Conservation (phyloP, 208 protist genomes). For the Wallacemonas sp. region DNA sequence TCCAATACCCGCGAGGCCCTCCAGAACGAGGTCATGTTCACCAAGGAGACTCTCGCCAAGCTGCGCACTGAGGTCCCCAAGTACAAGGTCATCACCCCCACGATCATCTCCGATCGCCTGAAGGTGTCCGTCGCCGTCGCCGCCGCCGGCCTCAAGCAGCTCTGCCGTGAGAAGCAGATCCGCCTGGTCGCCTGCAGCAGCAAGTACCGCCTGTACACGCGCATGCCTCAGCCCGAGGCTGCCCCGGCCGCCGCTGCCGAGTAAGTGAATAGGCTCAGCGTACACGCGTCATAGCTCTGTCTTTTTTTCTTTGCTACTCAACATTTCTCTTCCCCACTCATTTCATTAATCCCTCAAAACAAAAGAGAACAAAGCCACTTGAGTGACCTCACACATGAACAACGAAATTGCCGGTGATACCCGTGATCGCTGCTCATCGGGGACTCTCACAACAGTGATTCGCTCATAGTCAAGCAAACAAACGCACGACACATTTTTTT, state of each 20-base stretch:
- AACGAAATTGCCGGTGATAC: too few species aligned
- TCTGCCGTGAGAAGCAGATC: conserved; percentile 85
- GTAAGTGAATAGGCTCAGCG: not conserved
- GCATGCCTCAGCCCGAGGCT: conserved; percentile 43
- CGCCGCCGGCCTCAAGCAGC: conserved; percentile 82
- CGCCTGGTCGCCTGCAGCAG: conserved; percentile 75
- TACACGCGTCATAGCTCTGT: not conserved
- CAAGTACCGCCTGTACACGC: conserved; percentile 85
- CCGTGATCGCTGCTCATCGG: too few species aligned
- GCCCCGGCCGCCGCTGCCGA: conserved; percentile 26
- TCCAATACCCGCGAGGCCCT: conserved; percentile 87
- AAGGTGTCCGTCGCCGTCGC: conserved; percentile 89
- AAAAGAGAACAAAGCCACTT: conserved; percentile 56
- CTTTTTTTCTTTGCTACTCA: conserved; percentile 15
- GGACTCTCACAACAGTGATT: too few species aligned
- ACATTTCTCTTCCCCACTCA: conserved; percentile 18
- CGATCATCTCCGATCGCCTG: conserved; percentile 89
- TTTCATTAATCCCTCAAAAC: conserved; percentile 56
- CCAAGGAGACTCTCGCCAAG: conserved; percentile 87
- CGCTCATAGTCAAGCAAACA: not conserved
- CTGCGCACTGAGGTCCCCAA: conserved; percentile 90
- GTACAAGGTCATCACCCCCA: conserved; percentile 92
- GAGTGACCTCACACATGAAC: not conserved
- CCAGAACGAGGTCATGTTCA: conserved; percentile 92
- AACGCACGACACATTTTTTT: conserved; percentile 3